Conservation (phyloP, 2,329 filamentous ascomycete genomes). For the Aspergillus thermomutatus region DNA sequence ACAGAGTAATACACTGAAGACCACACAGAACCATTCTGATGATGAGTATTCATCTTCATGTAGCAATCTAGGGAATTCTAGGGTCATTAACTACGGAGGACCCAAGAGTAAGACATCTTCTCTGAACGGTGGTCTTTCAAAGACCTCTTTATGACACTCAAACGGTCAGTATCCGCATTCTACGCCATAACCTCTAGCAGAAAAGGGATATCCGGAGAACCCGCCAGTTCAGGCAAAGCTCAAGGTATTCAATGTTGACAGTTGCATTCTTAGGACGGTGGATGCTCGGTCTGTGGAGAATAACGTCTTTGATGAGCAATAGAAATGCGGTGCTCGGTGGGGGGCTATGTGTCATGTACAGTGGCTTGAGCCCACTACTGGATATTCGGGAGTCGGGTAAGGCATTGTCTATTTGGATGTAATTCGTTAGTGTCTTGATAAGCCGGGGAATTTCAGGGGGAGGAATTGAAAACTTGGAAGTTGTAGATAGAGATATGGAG, state of each 20-base stretch:
- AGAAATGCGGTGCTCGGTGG: neutral
- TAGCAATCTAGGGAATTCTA: neutral
- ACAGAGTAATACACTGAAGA: neutral
- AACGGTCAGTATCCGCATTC: neutral
- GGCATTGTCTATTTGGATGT: neutral
- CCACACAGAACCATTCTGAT: neutral
- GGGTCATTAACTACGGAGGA: neutral
- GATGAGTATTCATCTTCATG: neutral
- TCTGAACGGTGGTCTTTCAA: neutral
- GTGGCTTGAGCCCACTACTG: neutral
- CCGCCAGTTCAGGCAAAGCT: neutral
- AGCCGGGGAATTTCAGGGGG: neutral
- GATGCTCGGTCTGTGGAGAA: neutral
- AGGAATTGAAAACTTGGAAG: neutral
- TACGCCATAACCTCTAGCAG: neutral
- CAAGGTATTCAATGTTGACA: neutral
- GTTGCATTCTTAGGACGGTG: neutral
- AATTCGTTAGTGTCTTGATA: neutral
- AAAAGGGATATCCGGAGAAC: neutral
- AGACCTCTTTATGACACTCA: neutral
- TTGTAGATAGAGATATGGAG: neutral
- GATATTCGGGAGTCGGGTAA: neutral
- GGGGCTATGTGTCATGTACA: neutral
- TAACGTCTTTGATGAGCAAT: neutral
- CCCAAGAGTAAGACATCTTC: neutral